Conservation (phyloP, 2,329 filamentous ascomycete species). For the Colletotrichum gigasporum region DNA sequence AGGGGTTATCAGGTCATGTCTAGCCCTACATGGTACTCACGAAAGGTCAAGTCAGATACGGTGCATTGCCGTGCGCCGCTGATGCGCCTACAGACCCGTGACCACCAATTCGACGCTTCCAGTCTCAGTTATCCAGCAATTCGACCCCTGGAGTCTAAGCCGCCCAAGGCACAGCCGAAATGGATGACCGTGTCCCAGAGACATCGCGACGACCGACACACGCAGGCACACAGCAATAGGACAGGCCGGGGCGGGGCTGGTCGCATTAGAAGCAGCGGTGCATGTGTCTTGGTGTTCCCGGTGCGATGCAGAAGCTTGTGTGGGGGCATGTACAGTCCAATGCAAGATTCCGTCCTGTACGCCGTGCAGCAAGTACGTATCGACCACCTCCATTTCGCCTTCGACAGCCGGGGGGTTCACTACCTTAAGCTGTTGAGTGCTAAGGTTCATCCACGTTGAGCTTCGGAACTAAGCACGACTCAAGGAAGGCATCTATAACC, state of each 20-base stretch:
- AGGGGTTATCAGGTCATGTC: conserved; percentile 3
- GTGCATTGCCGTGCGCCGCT: conserved; percentile 8
- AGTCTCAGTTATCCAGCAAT: neutral
- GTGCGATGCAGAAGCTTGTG: conserved; percentile 19
- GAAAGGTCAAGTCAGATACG: neutral
- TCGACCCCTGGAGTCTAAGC: neutral
- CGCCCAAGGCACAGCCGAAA: conserved; percentile 1
- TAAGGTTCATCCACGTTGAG: no score
- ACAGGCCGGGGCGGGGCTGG: conserved; percentile 10
- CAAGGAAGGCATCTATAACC: neutral
- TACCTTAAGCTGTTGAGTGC: no score
- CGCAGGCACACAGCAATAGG: neutral
- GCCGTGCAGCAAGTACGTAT: conserved; percentile 16
- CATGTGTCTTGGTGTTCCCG: conserved; percentile 10
- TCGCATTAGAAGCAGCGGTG: conserved; percentile 5
- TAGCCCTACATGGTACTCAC: conserved; percentile 14
- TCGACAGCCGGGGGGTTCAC: no score
- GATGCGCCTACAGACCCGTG: conserved; percentile 3
- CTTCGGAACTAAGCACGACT: neutral
- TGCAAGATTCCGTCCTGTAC: conserved; percentile 32
- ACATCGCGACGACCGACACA: conserved; percentile 4
- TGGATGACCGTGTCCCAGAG: neutral
- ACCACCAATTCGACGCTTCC: neutral
- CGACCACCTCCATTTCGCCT: neutral
- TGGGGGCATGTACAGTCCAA: conserved; percentile 23